A percentile compares a stretch with the other conserved stretches of the same genome.
Evolutionary conservation across 1,284 basidiomycete genomes (phyloP).

Genomic region (Grifola frondosa): DNA sequence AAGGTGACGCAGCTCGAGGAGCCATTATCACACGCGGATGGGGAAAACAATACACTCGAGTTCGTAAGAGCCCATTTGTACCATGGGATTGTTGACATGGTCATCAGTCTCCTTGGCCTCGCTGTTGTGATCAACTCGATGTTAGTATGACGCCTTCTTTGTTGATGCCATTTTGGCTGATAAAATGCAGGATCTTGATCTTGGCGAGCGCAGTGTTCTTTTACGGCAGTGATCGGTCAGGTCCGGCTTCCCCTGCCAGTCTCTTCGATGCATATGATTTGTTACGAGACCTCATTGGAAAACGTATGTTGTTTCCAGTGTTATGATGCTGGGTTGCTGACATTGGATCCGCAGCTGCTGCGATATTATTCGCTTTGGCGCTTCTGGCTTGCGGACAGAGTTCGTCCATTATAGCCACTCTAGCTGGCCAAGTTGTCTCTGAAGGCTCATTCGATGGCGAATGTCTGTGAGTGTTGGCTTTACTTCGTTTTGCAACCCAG

Average conservation of each 20-base stretch:
- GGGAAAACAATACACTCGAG: conserved; percentile 63
- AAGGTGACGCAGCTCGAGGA: conserved; percentile 20
- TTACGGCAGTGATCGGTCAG: conserved; percentile 43
- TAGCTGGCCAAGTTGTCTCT: conserved; percentile 90
- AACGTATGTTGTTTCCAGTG: conserved; percentile 44
- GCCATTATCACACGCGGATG: conserved; percentile 28
- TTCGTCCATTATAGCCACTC: conserved; percentile 89
- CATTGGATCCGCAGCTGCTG: conserved; percentile 52
- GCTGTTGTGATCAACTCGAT: conserved; percentile 87
- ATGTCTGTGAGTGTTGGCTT: conserved; percentile 59
- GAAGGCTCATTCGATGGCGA: conserved; percentile 92
- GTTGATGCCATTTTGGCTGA: conserved; percentile 8
- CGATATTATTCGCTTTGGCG: conserved; percentile 83
- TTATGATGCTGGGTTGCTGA: neutral
- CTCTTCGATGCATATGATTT: conserved; percentile 82
- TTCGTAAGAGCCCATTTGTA: conserved; percentile 78
- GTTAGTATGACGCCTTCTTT: conserved; percentile 35
- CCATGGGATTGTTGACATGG: conserved; percentile 73
- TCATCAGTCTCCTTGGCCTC: conserved; percentile 70
- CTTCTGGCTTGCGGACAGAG: conserved; percentile 88
- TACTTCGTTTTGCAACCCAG: conserved; percentile 5
- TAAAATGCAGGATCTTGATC: conserved; percentile 57
- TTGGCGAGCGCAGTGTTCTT: conserved; percentile 76
- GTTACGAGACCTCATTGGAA: conserved; percentile 65
- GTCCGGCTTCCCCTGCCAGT: conserved; percentile 55